phyloP scores from a whole-genome alignment of 352 stramenopile species.

The Hyaloperonospora brassicae region DNA sequence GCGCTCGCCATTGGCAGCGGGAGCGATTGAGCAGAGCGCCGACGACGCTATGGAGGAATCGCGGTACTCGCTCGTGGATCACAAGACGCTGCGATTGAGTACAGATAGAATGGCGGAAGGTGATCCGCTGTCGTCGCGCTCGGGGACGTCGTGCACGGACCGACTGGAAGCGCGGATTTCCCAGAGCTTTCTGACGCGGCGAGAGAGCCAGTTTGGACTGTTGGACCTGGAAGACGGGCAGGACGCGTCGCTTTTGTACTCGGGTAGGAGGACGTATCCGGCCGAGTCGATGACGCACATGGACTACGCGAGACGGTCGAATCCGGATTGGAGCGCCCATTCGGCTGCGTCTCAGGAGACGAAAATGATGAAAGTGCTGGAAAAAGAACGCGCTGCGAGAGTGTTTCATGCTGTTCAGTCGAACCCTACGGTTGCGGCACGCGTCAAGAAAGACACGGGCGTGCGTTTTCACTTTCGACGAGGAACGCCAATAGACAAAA shows the following conservation, averaged over 20 bases:
- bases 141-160: slow-evolving; percentile 35
- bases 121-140: slow-evolving; percentile 21
- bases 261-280: slow-evolving; percentile 57
- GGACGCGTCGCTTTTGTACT: slow-evolving; percentile 46
- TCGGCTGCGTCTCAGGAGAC: slow-evolving; percentile 19
- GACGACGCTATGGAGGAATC: slow-evolving; percentile 12
- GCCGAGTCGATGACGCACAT: slow-evolving; percentile 44
- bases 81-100: slow-evolving; percentile 7
- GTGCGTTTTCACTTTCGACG: slow-evolving; percentile 63
- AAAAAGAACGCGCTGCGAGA: slow-evolving; percentile 25
- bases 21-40: not conserved
- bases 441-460: slow-evolving; percentile 21
- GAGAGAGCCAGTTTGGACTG: slow-evolving; percentile 18
- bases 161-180: slow-evolving; percentile 63
- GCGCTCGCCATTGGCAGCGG: not conserved
- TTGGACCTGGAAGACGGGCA: slow-evolving; percentile 20
- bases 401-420: slow-evolving; percentile 10
- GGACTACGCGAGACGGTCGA: slow-evolving; percentile 36
- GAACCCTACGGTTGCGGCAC: slow-evolving; percentile 15
- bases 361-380: slow-evolving; percentile 34
- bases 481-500: slow-evolving; percentile 16
- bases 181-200: slow-evolving; percentile 32
- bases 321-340: slow-evolving; percentile 11
- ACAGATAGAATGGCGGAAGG: slow-evolving; percentile 11
- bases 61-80: slow-evolving; percentile 4